A percentile compares a stretch with the other conserved stretches of the same genome.
These are phyloP conservation scores for Pichia nanzhaoensis DNA, from an alignment of 805 yeast genomes.

Conservation along the genomic window DNA sequence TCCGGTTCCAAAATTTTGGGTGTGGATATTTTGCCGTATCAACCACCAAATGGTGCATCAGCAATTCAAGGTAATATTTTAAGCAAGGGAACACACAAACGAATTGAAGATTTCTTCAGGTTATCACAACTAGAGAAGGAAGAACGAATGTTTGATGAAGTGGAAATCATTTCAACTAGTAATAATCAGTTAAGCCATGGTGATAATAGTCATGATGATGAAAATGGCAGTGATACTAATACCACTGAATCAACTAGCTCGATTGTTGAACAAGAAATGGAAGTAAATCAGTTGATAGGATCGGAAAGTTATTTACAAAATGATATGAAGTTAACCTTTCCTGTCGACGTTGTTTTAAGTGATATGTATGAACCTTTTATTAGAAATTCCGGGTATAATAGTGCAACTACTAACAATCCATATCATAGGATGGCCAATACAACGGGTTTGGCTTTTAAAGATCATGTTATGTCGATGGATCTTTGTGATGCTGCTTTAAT, in stretches of 20 bases:
- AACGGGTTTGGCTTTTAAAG: conserved; percentile 71
- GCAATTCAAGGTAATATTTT: conserved; percentile 86
- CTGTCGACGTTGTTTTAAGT: conserved; percentile 65
- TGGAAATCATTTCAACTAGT: conserved; percentile 18
- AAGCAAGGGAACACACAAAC: conserved; percentile 53
- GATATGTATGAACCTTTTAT: conserved; percentile 75
- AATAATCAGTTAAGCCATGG: too few species aligned
- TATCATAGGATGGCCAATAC: conserved; percentile 92
- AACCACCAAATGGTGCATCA: conserved; percentile 76
- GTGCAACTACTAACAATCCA: conserved; percentile 67
- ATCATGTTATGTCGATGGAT: conserved; percentile 83
- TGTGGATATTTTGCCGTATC: conserved; percentile 70
- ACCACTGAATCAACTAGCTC: conserved; percentile 13
- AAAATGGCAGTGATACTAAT: too few species aligned
- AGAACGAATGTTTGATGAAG: conserved; percentile 10
- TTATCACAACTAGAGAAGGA: conserved; percentile 27
- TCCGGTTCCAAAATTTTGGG: conserved; percentile 61
- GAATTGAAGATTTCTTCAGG: conserved; percentile 45
- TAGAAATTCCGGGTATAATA: conserved; percentile 45
- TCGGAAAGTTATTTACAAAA: neutral
- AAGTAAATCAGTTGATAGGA: conserved; percentile 9
- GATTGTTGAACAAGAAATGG: conserved; percentile 17
- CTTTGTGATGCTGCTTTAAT: conserved; percentile 86
- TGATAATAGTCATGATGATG: too few species aligned
- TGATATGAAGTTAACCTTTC: conserved; percentile 17